Evolutionary conservation across 495 filamentous ascomycete genomes (phyloP), one percentile per base, ranked within the genome.

Genomic region (Podospora didyma): DNA sequence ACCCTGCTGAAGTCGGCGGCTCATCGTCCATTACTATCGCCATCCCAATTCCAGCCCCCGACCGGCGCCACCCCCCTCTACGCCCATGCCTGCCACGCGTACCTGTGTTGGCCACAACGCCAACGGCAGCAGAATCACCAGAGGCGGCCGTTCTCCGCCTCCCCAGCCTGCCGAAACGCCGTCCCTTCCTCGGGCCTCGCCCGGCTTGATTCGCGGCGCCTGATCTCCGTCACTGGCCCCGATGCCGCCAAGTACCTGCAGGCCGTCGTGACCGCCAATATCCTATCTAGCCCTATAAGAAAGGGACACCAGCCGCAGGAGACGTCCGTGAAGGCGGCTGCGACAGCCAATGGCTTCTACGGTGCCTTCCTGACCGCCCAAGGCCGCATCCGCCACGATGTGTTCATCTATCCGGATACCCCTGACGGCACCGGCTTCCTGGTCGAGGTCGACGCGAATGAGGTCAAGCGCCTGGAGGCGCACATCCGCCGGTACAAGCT

Each of bases 181-280:
- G 14, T 67, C 80, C 9, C 82, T 3, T 12, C 74, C 3, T 62
- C 75, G 19, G 84, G 78, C 46, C 56, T 79, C 56, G 72, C 81
- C 10, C 67, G 61, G 9, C 82, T 97, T 62, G 71, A 81, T 35
- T 83, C 86, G 63, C 89, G 94, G 23, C 81, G 83, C 23, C 79
- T 98, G 31, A 84, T 98, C 61, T 85, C 84, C 51, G 72, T 97
- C 50, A 79, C 84, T 46, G 94, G 94, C 45, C 70, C 73, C 48
- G 94, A 97, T 67, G 86, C 89, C 39, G 75, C 88, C 7, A 85
- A 86, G 41, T 97, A 87, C 75, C 84, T 98, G 12, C 93, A 97
- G 72, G 92, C 92, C 53, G 77, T 94, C 47, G 84, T 90, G 46
- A 96, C 92, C 0, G 81, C 83, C 55, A 88, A 92, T 61, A 81